Conservation (phyloP, 148 eudicot species). For the Nepenthes gracilis region DNA sequence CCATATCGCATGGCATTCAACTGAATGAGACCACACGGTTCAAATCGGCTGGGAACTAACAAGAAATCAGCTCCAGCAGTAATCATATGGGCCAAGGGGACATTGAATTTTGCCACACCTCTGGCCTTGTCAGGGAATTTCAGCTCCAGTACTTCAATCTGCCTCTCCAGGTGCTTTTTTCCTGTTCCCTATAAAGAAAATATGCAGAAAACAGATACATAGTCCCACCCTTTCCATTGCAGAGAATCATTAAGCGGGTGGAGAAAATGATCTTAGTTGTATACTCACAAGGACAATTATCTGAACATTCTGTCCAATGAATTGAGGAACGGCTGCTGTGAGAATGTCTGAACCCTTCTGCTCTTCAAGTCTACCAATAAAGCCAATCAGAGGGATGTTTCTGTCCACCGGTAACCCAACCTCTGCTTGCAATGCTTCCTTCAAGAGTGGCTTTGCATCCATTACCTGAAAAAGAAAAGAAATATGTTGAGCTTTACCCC, state of each 20-base stretch:
- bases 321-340: constrained; percentile 55
- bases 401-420: constrained; percentile 78
- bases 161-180: constrained; percentile 67
- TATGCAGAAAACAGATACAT: not conserved
- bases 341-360: constrained; percentile 96
- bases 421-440: constrained; percentile 85
- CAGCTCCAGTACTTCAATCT: constrained; percentile 59
- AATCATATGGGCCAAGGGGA: constrained; percentile 78
- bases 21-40: constrained; percentile 98
- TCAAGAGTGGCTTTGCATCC: constrained; percentile 74
- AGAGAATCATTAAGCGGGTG: not conserved
- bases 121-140: constrained; percentile 64
- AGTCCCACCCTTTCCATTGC: not conserved
- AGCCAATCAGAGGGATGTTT: constrained; percentile 74
- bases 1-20: constrained; percentile 93
- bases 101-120: constrained; percentile 81
- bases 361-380: constrained; percentile 95
- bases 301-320: constrained; percentile 65
- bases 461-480: constrained; percentile 35
- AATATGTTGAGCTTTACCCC: not conserved
- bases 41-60: constrained; percentile 86
- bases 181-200: constrained; percentile 66
- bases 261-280: not conserved
- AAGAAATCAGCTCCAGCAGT: constrained; percentile 84
- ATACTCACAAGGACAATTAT: constrained; percentile 68